Evolutionary conservation across 441 rosid species (phyloP).

Genomic region (Syzygium syzygioides): DNA sequence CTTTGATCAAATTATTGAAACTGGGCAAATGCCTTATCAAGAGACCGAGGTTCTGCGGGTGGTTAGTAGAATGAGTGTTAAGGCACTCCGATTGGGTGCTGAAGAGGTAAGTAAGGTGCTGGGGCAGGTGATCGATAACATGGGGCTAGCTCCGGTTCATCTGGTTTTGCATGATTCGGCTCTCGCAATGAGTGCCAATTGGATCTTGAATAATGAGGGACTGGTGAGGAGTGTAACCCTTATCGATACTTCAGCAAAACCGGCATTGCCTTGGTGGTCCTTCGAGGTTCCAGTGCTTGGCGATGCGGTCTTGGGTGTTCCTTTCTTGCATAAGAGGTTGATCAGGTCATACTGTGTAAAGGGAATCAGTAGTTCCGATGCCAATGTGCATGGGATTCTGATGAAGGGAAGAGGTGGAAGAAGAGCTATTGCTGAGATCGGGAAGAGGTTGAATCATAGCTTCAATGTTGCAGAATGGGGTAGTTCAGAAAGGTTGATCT

Average conservation of each 20-base stretch:
- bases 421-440: slow-evolving; percentile 49
- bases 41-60: slow-evolving; percentile 34
- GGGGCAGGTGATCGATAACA: slow-evolving; percentile 59
- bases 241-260: slow-evolving; percentile 51
- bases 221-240: slow-evolving; percentile 68
- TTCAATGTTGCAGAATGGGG: slow-evolving; percentile 79
- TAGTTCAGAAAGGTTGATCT: slow-evolving; percentile 41
- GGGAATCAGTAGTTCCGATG: slow-evolving; percentile 36
- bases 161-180: slow-evolving; percentile 90
- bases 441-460: slow-evolving; percentile 65
- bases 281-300: slow-evolving; percentile 50
- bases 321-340: slow-evolving; percentile 40
- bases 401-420: slow-evolving; percentile 66
- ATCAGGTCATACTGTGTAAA: slow-evolving; percentile 55
- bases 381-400: slow-evolving; percentile 64
- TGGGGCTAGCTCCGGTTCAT: slow-evolving; percentile 80
- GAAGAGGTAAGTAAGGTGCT: slow-evolving; percentile 71
- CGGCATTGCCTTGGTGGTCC: slow-evolving; percentile 68
- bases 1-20: slow-evolving; percentile 87
- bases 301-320: slow-evolving; percentile 48
- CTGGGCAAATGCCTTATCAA: slow-evolving; percentile 85
- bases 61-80: slow-evolving; percentile 36
- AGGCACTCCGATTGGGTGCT: slow-evolving; percentile 52
- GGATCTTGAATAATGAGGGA: slow-evolving; percentile 57
- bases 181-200: slow-evolving; percentile 57